Percentiles rank a stretch among this genome's conserved stretches.
Conservation (phyloP, 805 yeast genomes). For the Zygoascus biomembranicola region DNA sequence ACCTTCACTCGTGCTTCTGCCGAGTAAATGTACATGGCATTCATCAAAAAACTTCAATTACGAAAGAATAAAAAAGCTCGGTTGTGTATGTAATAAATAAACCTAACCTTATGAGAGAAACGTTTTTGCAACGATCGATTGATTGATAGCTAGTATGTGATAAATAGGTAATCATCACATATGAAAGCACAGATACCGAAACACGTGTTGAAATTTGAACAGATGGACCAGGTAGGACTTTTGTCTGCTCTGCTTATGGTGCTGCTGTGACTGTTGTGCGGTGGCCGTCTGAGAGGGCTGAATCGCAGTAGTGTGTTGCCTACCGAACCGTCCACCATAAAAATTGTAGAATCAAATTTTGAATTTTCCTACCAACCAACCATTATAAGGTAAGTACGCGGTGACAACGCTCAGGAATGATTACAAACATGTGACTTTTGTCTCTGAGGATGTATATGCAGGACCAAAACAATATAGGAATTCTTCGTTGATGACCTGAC, state of each 20-base stretch:
- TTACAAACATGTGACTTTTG: constrained; percentile 1
- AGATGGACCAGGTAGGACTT: too few species aligned
- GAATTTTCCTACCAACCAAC: background rate
- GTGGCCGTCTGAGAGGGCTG: too few species aligned
- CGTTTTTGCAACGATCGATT: background rate
- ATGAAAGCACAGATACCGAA: too few species aligned
- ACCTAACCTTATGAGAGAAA: background rate
- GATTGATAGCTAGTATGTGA: too few species aligned
- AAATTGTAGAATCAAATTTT: background rate
- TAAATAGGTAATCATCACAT: too few species aligned
- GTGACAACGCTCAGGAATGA: constrained; percentile 9
- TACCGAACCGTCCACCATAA: too few species aligned
- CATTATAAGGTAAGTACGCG: background rate
- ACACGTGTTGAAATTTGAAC: too few species aligned
- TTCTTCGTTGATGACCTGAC: constrained; percentile 65
- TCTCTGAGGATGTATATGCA: constrained; percentile 70
- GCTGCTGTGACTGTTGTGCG: too few species aligned
- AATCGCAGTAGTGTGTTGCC: too few species aligned
- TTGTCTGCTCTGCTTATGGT: too few species aligned
- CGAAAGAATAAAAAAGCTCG: background rate
- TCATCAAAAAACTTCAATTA: background rate
- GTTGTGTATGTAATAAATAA: background rate
- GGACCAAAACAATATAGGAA: constrained; percentile 59
- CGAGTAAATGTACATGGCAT: background rate
- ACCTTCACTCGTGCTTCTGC: constrained; percentile 52